phyloP scores from a whole-genome alignment of 805 yeast species.

The Isabelozyma rhagii region DNA sequence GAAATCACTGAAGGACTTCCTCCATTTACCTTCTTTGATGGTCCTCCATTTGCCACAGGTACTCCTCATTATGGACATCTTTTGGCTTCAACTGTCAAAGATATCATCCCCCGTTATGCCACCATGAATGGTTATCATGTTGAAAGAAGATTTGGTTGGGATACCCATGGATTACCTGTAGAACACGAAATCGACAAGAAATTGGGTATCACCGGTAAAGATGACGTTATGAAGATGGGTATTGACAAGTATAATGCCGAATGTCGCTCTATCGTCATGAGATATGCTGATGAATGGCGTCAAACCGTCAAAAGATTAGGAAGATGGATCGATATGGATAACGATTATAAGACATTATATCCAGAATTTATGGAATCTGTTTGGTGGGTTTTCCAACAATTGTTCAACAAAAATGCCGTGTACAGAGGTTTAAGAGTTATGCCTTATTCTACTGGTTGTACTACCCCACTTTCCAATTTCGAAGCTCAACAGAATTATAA shows the following conservation, averaged over 20 bases:
- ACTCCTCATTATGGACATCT: conserved; percentile 99
- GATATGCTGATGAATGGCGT: conserved; percentile 95
- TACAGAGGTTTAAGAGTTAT: conserved; percentile 95
- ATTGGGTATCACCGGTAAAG: conserved; percentile 87
- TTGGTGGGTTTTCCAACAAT: conserved; percentile 97
- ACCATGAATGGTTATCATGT: conserved; percentile 96
- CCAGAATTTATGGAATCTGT: conserved; percentile 97
- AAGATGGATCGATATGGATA: conserved; percentile 99
- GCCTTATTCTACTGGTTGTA: conserved; percentile 98
- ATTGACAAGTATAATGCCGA: conserved; percentile 90
- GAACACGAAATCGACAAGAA: conserved; percentile 99
- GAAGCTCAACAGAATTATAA: conserved; percentile 99
- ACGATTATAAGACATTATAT: conserved; percentile 95
- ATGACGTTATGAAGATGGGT: conserved; percentile 92
- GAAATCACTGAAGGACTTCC: conserved; percentile 83
- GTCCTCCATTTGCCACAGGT: conserved; percentile 99
- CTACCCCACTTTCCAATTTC: conserved; percentile 94
- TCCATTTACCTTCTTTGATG: conserved; percentile 91
- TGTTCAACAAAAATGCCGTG: conserved; percentile 81
- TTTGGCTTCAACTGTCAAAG: conserved; percentile 94
- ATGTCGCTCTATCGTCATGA: conserved; percentile 96
- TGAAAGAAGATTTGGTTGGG: conserved; percentile 99
- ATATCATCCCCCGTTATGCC: conserved; percentile 95
- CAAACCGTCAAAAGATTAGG: conserved; percentile 90
- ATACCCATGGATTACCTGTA: conserved; percentile 97